Conservation (phyloP, 495 filamentous ascomycete genomes). For the Astrocystis sublimbata region DNA sequence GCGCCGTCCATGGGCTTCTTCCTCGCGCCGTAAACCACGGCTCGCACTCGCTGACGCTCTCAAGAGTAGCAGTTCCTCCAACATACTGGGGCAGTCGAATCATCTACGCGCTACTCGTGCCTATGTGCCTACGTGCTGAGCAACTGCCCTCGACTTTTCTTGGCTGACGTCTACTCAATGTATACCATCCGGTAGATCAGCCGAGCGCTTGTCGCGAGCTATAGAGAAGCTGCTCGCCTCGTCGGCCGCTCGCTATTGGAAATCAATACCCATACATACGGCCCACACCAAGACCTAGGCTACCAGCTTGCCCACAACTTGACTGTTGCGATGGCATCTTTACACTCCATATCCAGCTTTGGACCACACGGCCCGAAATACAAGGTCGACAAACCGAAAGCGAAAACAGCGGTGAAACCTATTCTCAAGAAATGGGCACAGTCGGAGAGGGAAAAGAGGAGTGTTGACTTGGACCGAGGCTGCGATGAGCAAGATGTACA, state of each 20-base stretch:
- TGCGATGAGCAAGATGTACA: slow-evolving; percentile 47
- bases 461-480: slow-evolving; percentile 53
- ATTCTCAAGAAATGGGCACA: slow-evolving; percentile 56
- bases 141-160: background rate
- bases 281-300: background rate
- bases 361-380: slow-evolving; percentile 26
- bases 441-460: slow-evolving; percentile 55
- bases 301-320: background rate
- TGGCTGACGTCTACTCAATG: slow-evolving; percentile 24
- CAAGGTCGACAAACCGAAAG: slow-evolving; percentile 46
- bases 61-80: background rate
- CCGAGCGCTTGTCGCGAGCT: slow-evolving; percentile 12
- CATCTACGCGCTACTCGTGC: background rate
- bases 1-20: background rate
- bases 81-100: background rate
- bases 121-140: background rate
- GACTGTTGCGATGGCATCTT: slow-evolving; percentile 37
- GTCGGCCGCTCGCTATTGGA: background rate
- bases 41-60: slow-evolving; percentile 1
- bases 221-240: slow-evolving; percentile 6
- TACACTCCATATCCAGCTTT: slow-evolving; percentile 33
- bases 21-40: background rate
- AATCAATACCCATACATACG: slow-evolving; percentile 4
- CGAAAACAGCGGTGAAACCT: slow-evolving; percentile 50
- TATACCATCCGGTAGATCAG: slow-evolving; percentile 34